Base-by-base conservation (phyloP, 2,329 filamentous ascomycete species). In the Plenodomus lindquistii region DNA sequence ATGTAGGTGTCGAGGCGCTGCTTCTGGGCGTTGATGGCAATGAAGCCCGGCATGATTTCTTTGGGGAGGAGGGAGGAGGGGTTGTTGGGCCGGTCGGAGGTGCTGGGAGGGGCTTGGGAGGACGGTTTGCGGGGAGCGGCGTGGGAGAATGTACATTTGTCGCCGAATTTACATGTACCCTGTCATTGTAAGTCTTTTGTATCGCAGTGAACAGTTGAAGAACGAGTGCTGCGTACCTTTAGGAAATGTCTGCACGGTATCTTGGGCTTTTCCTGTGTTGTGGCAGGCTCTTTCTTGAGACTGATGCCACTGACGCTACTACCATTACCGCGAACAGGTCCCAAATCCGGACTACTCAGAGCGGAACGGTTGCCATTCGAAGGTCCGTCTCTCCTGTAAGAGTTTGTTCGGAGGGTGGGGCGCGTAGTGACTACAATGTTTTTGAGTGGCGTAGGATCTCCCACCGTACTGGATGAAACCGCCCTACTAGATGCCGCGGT, bases 1-100 rank as follows among this genome's bases (percentile, higher is more conserved):
- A 73, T 65, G 55, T 73, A 74, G 0, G 66, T 54, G 55, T 83
- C 80, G 13, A 83, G 62, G 4, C 80, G 78, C 13, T 80, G 70
- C 2, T 69, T 70, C 10, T 72, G 56, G 39, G 70, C 75, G 62
- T 82, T 82, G 37, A 81, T 54, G 1, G 79, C 71, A 4, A 82
- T 76, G 50, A 65, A 48, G 44, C 60, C 44, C 42, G 50, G 37
- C 6, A 52, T 39, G 16, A 40, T 13, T 22, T 38, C 31, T 11
- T 46, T 46, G 5, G 63, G 63, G 1, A 68, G 56, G 13, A 39
- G n/a, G 15, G 40, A 34, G 36, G 40, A 64, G 40, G 40, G 63
- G 40, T 57, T 55, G 44, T 50, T 62, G 44, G 36, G 50, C 41
- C 46, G 51, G 22, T 56, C 40, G 5, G 37, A 29, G 1, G 19